Evolutionary conservation across 768 basidiomycete species (phyloP), one percentile per base, ranked within the genome.

Genomic region (Gymnopilus dilepis): DNA sequence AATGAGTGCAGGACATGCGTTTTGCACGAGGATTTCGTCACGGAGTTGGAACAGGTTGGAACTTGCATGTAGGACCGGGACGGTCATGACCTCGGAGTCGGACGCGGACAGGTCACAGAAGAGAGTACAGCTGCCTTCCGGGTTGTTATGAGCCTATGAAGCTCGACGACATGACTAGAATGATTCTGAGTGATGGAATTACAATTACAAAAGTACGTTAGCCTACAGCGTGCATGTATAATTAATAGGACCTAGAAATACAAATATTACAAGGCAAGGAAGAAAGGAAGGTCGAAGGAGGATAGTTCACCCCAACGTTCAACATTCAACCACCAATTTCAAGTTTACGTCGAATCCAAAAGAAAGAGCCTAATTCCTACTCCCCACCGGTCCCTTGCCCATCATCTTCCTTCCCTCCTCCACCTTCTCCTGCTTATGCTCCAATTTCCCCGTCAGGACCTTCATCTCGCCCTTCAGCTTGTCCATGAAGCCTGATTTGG

Each of bases 401-500:
- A 58, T 58, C 57, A 58, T 58, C 47, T 12, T 37, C 45, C 26
- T 33, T 11, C 57, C 57, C 34, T 58, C 47, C 22, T 58, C 57
- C 1, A 58, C 57, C 33, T 58, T 58, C 34, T 58, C 57, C 33
- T 34, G 33, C n/a, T 58, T 50, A 38, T 50, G 45, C 57, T 50
- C 57, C 31, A 58, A 48, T 24, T 58, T 58, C 12, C 57, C 57
- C 1, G 31, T 50, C 2, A 58, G 22, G 6, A 58, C 57, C 47
- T 50, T 58, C 47, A 58, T 58, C 34, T 58, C 57, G 34, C 57
- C 57, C 9, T 50, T 47, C 17, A 58, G 13, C 57, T 58, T 58
- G 15, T 47, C 47, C 45, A 58, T 50, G 34, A 58, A 58, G 8
- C 57, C 57, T 5, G 57, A 48, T 12, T 58, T 58, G 2, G 31